These are phyloP conservation scores for Ascochyta koolunga DNA, from an alignment of 2,329 filamentous ascomycete species.

Conservation along the genomic window DNA sequence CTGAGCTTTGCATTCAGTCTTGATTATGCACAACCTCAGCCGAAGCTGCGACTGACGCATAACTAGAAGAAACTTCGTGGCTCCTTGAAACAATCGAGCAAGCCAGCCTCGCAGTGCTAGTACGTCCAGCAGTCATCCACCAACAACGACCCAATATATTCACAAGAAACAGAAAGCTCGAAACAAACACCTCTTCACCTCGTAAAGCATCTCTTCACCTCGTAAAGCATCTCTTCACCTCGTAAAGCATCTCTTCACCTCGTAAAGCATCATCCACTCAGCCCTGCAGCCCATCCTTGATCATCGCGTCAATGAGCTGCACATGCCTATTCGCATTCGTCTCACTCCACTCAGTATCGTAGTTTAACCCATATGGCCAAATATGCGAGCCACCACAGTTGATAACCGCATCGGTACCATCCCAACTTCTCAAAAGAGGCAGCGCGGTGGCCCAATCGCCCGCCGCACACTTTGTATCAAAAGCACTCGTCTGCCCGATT, in stretches of 20 bases:
- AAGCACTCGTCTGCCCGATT: slow-evolving; percentile 42
- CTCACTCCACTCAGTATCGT: slow-evolving; percentile 45
- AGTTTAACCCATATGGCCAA: slow-evolving; percentile 46
- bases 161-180: too few relatives aligned
- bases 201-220: background rate
- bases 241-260: background rate
- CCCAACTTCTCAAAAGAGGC: slow-evolving; percentile 38
- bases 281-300: slow-evolving; percentile 31
- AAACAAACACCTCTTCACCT: background rate
- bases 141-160: too few relatives aligned
- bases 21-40: too few relatives aligned
- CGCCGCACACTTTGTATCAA: slow-evolving; percentile 35
- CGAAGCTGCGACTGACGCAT: too few relatives aligned
- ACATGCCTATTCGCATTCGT: slow-evolving; percentile 45
- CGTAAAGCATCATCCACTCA: background rate
- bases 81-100: too few relatives aligned
- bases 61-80: too few relatives aligned
- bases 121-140: too few relatives aligned
- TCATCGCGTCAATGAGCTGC: slow-evolving; percentile 40
- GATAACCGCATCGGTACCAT: slow-evolving; percentile 38
- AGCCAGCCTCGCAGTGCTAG: too few relatives aligned
- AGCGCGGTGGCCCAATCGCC: slow-evolving; percentile 43
- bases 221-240: background rate
- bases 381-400: slow-evolving; percentile 42
- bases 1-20: slow-evolving; percentile 28